Base-by-base conservation (phyloP, 371 early-diverging fungal species). In the Racocetra persica region DNA sequence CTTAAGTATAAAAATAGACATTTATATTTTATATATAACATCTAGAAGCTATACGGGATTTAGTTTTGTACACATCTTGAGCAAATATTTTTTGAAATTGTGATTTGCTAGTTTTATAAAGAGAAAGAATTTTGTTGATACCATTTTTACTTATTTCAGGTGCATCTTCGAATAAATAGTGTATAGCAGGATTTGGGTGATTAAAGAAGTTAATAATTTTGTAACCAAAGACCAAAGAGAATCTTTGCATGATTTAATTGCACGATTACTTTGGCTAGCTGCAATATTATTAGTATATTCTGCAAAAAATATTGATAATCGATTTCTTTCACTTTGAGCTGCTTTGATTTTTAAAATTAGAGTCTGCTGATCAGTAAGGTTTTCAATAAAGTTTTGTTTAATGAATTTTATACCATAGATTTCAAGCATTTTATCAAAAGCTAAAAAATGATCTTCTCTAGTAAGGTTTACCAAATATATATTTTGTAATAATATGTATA, bases 361-460 rank as follows among this genome's bases (percentile, higher is more conserved):
- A 60, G 18, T 60, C 41, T 6, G 20, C 75, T 75, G 2, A 28
- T 75, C 41, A 36, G 22, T 75, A 60, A 60, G 62, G 60, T 75
- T 75, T 59, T 14, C 41, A 18, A 18, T 60, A 45, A 76, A 32
- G 38, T 57, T 76, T 59, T 62, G 76, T 60, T 76, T 76, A 14
- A 76, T 38, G 45, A 59, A 75, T 18, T 75, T 75, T 75, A 75
- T 18, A 14, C 59, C 7, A n/a, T 41, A 41, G 32, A 22, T 75
- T 75, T 75, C 75, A 18, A 75, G 24, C 36, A 45, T 24, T 75
- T 75, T 32, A 75, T 75, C 60, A 60, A 75, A 75, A 75, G 41
- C 75, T 0, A 75, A 60, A 75, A 60, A 57, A 38, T 59, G n/a
- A 4, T 36, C 75, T 28, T 75, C 41, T 18, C 41, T 75, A 28